A percentile compares a stretch with the other conserved stretches of the same genome.
Evolutionary conservation across 2,329 filamentous ascomycete genomes (phyloP).

Genomic region (Didymella pomorum): DNA sequence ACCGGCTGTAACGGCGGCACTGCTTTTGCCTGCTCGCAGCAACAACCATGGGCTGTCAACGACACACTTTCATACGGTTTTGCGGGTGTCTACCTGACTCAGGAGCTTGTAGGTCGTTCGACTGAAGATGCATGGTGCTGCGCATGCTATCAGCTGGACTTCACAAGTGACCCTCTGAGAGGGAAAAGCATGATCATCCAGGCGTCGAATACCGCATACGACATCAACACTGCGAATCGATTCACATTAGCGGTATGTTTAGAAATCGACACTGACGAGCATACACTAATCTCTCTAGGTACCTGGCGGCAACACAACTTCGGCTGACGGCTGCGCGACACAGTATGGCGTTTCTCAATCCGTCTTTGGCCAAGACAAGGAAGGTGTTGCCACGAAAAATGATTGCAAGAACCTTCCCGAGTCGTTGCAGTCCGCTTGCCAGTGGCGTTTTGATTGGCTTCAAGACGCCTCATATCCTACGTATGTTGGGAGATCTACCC

Average conservation of each 20-base stretch:
- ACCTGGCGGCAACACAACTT: slow-evolving; percentile 49
- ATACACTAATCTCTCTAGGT: slow-evolving; percentile 26
- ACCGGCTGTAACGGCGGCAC: slow-evolving; percentile 64
- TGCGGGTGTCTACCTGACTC: slow-evolving; percentile 64
- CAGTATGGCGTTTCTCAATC: slow-evolving; percentile 44
- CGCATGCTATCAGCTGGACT: slow-evolving; percentile 69
- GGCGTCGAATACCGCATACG: slow-evolving; percentile 66
- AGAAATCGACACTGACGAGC: background rate
- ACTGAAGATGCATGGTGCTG: slow-evolving; percentile 71
- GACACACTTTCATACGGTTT: slow-evolving; percentile 69
- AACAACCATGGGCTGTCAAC: slow-evolving; percentile 69
- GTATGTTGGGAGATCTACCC: slow-evolving; percentile 27
- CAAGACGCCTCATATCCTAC: slow-evolving; percentile 44
- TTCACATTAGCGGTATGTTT: slow-evolving; percentile 48
- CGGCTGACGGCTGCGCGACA: slow-evolving; percentile 42
- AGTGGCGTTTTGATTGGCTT: slow-evolving; percentile 50
- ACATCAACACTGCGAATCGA: slow-evolving; percentile 43
- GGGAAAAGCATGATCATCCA: slow-evolving; percentile 72
- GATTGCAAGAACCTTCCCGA: slow-evolving; percentile 48
- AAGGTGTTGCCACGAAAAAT: slow-evolving; percentile 40
- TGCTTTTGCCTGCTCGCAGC: slow-evolving; percentile 66
- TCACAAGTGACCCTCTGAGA: slow-evolving; percentile 62
- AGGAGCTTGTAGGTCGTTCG: slow-evolving; percentile 48
- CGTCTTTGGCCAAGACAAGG: slow-evolving; percentile 43
- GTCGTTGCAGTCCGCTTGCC: slow-evolving; percentile 36